Base-by-base conservation (phyloP, 805 yeast species). In the Isabelozyma rhagii region DNA sequence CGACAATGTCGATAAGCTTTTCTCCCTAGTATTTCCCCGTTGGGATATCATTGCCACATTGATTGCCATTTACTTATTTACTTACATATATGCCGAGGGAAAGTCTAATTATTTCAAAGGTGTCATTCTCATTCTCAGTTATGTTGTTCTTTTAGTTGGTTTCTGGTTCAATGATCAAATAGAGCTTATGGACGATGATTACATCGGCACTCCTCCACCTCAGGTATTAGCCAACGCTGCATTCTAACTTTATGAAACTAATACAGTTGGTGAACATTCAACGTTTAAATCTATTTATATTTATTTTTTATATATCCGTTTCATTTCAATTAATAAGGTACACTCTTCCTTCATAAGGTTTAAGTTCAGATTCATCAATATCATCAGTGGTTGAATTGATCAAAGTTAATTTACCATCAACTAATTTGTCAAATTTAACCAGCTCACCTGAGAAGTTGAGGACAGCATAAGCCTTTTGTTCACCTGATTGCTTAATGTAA, bases 101-200 rank as follows among this genome's bases (percentile, higher is more conserved):
- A 91, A 92, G 63, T 87, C 96, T 29, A 94, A 94, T 64, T 94
- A 94, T 66, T 93, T 94, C 78, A 94, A 94, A 67, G 98, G 99
- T 1, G 85, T 92, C 13, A 89, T 94, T 56, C 72, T 93, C 63
- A 82, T 93, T 10, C 78, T 94, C 54, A 78, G 89, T 31, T 93
- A 93, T 63, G 61, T 83, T 38, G 89, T 89, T 34, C 83, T 89
- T 8, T 71, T 89, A 48, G 72, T 82, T 45, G 99, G 98, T 0
- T 92, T 93, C 67, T 91, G 82, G 74, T 83, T 87, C 56, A 81
- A 74, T 52, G 76, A 71, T 53, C 59, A 63, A 43, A 68, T 73
- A 25, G 75, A 62, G 38, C 57, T 49, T 8, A 53, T 74, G 27
- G 66, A 68, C 43, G 73, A 63, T 53, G 67, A 62, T 2, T 62